phyloP scores from a whole-genome alignment of 192 early-diverging fungal genomes.

The Backusella westeae region DNA sequence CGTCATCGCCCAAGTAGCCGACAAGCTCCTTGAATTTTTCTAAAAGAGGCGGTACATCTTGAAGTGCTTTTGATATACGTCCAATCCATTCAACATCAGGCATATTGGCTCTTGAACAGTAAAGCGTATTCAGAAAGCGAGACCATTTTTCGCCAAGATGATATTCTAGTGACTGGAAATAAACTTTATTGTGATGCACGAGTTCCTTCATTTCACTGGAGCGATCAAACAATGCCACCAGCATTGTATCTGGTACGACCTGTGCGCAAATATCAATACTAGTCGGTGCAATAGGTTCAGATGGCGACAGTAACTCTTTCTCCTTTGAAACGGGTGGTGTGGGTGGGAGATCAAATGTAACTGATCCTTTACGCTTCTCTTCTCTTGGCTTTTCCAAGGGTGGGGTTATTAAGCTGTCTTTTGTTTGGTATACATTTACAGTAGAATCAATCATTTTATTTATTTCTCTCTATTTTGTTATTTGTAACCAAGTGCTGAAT shows the following conservation, averaged over 20 bases:
- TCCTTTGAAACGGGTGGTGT: neutral
- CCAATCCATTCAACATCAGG: slow-evolving; percentile 37
- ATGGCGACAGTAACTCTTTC: neutral
- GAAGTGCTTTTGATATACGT: slow-evolving; percentile 2
- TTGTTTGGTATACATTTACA: neutral
- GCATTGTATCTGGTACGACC: slow-evolving; percentile 29
- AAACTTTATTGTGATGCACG: slow-evolving; percentile 27
- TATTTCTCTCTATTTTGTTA: neutral
- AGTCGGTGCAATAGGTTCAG: neutral
- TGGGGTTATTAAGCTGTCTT: slow-evolving; percentile 15
- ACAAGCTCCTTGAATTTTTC: slow-evolving; percentile 41
- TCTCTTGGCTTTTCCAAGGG: slow-evolving; percentile 8
- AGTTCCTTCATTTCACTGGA: slow-evolving; percentile 36
- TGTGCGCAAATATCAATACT: slow-evolving; percentile 31
- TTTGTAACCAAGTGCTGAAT: neutral
- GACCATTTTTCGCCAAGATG: slow-evolving; percentile 29
- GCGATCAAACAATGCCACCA: slow-evolving; percentile 37
- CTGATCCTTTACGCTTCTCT: slow-evolving; percentile 23
- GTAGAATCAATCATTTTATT: neutral
- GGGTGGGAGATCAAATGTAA: slow-evolving; percentile 31
- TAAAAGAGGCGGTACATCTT: slow-evolving; percentile 21
- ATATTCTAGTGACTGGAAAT: slow-evolving; percentile 24
- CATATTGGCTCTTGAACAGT: slow-evolving; percentile 21
- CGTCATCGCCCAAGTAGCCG: slow-evolving; percentile 27
- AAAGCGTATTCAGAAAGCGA: slow-evolving; percentile 29